Evolutionary conservation across 495 filamentous ascomycete genomes (phyloP).

Genomic region (Neurospora cerealis): DNA sequence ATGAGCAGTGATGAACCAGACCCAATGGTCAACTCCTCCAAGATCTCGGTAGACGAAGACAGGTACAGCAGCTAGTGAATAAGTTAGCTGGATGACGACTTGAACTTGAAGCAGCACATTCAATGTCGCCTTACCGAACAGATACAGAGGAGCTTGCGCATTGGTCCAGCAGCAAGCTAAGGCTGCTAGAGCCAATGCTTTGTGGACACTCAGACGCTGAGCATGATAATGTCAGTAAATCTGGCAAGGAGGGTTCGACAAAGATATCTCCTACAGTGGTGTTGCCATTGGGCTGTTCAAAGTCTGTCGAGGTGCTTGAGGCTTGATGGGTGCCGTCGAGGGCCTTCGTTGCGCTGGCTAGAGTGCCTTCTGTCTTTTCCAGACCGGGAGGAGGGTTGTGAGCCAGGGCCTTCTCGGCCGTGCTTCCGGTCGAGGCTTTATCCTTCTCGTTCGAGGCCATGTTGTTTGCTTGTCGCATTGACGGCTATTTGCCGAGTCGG

Average conservation of each 20-base stretch:
- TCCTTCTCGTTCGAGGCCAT: not conserved
- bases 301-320: not conserved
- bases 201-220: not conserved
- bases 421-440: not conserved
- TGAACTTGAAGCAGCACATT: not conserved
- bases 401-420: not conserved
- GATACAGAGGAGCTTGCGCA: constrained; percentile 19
- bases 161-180: constrained; percentile 20
- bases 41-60: constrained; percentile 50
- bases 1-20: constrained; percentile 66
- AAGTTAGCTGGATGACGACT: not conserved
- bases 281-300: not conserved
- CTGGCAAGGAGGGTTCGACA: not conserved
- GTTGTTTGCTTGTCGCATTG: not conserved
- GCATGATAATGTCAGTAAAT: not conserved
- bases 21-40: constrained; percentile 55
- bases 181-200: constrained; percentile 13
- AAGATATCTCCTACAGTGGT: not conserved
- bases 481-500: not conserved
- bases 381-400: not conserved
- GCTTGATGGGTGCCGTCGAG: not conserved
- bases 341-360: not conserved
- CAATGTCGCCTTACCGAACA: constrained; percentile 11
- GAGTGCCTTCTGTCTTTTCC: not conserved
- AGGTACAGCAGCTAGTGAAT: constrained; percentile 10